These are phyloP conservation scores for Paraphoma chrysanthemicola DNA, from an alignment of 2,329 filamentous ascomycete species.

Conservation along the genomic window DNA sequence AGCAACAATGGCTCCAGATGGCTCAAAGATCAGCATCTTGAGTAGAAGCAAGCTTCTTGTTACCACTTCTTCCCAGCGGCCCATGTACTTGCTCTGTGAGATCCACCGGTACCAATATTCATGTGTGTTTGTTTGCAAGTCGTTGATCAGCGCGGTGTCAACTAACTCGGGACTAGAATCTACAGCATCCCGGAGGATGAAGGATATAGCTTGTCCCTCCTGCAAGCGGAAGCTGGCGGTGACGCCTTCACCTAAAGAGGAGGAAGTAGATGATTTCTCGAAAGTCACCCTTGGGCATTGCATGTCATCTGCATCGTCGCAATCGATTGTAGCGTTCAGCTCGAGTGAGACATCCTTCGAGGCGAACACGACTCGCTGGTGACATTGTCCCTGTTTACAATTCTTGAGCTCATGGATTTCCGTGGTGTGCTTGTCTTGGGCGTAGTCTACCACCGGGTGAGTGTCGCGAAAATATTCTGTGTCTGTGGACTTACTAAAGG, in stretches of 20 bases:
- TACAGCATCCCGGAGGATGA: conserved; percentile 67
- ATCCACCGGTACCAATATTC: conserved; percentile 79
- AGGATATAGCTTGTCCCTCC: conserved; percentile 73
- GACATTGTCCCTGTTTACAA: conserved; percentile 16
- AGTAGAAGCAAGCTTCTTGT: conserved; percentile 74
- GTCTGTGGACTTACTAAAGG: conserved; percentile 30
- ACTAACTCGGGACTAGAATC: conserved; percentile 66
- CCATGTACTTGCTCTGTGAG: conserved; percentile 72
- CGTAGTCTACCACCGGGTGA: conserved; percentile 60
- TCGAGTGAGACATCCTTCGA: conserved; percentile 67
- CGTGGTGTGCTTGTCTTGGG: conserved; percentile 66
- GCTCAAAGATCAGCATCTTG: conserved; percentile 79
- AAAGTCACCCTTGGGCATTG: conserved; percentile 63
- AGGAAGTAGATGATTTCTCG: conserved; percentile 58
- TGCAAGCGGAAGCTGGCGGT: conserved; percentile 65
- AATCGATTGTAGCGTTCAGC: conserved; percentile 71
- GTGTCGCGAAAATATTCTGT: not conserved
- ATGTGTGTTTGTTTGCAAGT: conserved; percentile 73
- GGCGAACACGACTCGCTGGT: conserved; percentile 63
- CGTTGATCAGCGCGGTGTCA: conserved; percentile 64
- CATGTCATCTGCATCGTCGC: conserved; percentile 58
- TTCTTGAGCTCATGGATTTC: conserved; percentile 55
- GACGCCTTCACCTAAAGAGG: conserved; percentile 68
- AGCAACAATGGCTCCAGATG: conserved; percentile 78
- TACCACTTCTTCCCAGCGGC: conserved; percentile 76